These are phyloP conservation scores for Alliaria petiolata DNA, from an alignment of 345 rosid species.

Conservation along the genomic window DNA sequence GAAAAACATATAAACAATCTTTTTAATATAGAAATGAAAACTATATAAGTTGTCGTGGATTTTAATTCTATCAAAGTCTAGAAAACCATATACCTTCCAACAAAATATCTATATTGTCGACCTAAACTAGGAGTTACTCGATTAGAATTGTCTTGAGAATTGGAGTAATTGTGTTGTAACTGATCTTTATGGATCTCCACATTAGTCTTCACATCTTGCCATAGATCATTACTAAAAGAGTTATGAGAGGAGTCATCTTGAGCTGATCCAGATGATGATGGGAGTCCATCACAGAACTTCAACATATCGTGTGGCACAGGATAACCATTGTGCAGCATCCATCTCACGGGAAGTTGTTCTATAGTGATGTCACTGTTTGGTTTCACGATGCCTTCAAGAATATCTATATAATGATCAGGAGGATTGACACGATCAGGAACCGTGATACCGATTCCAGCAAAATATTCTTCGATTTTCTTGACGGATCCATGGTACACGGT, in stretches of 20 bases:
- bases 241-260: conserved; percentile 25
- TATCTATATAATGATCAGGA: conserved; percentile 87
- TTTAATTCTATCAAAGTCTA: neutral
- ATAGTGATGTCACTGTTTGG: conserved; percentile 45
- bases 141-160: conserved; percentile 59
- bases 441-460: conserved; percentile 58
- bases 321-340: conserved; percentile 90
- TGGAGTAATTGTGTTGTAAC: conserved; percentile 36
- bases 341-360: conserved; percentile 76
- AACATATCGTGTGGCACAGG: conserved; percentile 80
- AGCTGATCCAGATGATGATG: conserved; percentile 24
- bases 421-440: conserved; percentile 86
- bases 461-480: conserved; percentile 81
- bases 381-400: conserved; percentile 74
- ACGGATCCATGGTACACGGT: conserved; percentile 77
- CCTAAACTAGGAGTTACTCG: conserved; percentile 55
- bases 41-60: neutral
- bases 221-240: conserved; percentile 53
- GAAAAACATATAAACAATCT: conserved; percentile 17
- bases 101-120: conserved; percentile 72
- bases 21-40: neutral
- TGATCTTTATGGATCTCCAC: conserved; percentile 41
- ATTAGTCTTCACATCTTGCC: conserved; percentile 44
- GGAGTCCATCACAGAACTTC: conserved; percentile 48
- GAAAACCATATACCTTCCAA: conserved; percentile 73